Evolutionary conservation across 345 rosid species (phyloP).

Genomic region (Citrus glauca): DNA sequence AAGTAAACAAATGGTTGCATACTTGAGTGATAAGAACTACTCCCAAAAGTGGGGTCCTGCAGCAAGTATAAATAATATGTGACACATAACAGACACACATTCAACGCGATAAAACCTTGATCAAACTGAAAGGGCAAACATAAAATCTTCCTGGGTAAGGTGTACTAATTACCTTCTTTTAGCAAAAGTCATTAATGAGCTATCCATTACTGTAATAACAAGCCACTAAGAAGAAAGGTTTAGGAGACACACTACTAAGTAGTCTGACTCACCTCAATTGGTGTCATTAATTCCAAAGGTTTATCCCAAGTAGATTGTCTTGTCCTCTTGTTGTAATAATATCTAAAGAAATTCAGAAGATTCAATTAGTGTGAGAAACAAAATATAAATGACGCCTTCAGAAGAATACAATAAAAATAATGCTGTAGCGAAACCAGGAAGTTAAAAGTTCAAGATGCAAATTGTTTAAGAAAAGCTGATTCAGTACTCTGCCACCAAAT

Average conservation of each 20-base stretch:
- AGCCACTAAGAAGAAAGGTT: conserved; percentile 5
- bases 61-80: conserved; percentile 14
- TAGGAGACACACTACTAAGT: neutral
- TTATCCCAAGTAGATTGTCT: conserved; percentile 88
- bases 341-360: conserved; percentile 40
- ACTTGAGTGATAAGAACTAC: conserved; percentile 1
- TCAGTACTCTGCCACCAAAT: neutral
- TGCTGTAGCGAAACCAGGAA: neutral
- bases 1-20: conserved; percentile 8
- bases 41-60: neutral
- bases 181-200: neutral
- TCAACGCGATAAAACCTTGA: neutral
- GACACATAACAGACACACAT: neutral
- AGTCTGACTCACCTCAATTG: conserved; percentile 66
- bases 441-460: neutral
- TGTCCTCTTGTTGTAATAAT: conserved; percentile 82
- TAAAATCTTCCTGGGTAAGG: neutral
- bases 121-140: too few relatives aligned
- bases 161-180: neutral
- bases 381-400: neutral
- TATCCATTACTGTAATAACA: neutral
- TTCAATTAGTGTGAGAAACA: conserved; percentile 4
- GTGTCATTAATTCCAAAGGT: conserved; percentile 90
- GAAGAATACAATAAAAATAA: neutral
- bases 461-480: neutral